Evolutionary conservation across 768 basidiomycete species (phyloP), one percentile per base, ranked within the genome.

Genomic region (Tulasnella sp.): DNA sequence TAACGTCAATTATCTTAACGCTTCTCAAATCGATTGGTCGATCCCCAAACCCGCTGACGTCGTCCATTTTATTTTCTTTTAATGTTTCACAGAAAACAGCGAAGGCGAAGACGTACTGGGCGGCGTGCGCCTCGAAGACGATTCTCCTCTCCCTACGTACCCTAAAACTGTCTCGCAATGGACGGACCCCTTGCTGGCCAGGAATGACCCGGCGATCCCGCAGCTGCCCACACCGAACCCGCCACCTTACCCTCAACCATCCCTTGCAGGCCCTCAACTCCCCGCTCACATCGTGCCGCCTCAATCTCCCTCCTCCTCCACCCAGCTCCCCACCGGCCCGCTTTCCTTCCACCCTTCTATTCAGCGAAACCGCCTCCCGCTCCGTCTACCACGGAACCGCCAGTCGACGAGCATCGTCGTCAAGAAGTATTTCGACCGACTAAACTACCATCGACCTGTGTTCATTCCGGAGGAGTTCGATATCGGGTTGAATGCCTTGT

Each of bases 371-470:
- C 67, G 74, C 32, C 74, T 73, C 37, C 72, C 75, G 42, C 67
- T 92, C 73, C 93, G 90, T 90, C 85, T 95, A 23, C 94, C 94
- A 32, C 92, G 91, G 82, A 92, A 94, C 83, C 90, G 91, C 74
- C 85, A 86, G 10, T 90, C 91, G 86, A 89, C 90, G 18, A 84
- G 86, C 67, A 84, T 85, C 73, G 89, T 94, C 80, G 86, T 92
- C 78, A 87, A 91, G 16, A 87, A 89, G 73, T 95, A 94, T 83
- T 95, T 95, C 83, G 82, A 85, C 2, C 90, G 90, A 73, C 92
- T 95, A 83, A 94, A 95, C 80, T 83, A 88, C 80, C 93, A 95
- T 82, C 89, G 94, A 1, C 94, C 93, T 0, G 91, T 94, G 73
- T 93, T 91, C 82, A 83, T 87, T 39, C 90, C 90, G 70, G 85